Conservation (phyloP, 768 basidiomycete species). For the Auriscalpium microsporum region DNA sequence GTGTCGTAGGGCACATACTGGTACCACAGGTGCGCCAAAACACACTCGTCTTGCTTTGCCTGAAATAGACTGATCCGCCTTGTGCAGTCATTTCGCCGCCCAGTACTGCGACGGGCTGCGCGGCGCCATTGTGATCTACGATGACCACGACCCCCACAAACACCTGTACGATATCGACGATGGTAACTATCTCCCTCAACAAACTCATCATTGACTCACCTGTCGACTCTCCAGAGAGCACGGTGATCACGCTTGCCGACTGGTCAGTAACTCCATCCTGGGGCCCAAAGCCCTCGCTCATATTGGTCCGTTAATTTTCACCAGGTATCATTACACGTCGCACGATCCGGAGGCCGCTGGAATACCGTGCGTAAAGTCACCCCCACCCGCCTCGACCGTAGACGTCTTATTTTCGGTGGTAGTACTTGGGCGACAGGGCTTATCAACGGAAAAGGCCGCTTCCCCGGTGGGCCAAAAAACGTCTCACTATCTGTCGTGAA, state of each 20-base stretch:
- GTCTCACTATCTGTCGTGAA: constrained; percentile 11
- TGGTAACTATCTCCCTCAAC: constrained; percentile 11
- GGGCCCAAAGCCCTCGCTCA: background rate
- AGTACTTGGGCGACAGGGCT: constrained; percentile 27
- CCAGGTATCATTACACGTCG: constrained; percentile 13
- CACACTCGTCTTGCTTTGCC: no score
- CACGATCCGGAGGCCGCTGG: background rate
- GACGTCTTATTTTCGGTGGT: no score
- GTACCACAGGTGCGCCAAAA: constrained; percentile 25
- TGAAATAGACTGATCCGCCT: no score
- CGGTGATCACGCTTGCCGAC: constrained; percentile 40
- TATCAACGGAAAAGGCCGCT: constrained; percentile 45
- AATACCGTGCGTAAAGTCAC: background rate
- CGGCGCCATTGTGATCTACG: constrained; percentile 27
- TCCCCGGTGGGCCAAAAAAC: constrained; percentile 10
- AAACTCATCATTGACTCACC: background rate
- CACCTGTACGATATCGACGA: constrained; percentile 25
- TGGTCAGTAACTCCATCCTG: constrained; percentile 29
- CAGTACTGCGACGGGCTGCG: constrained; percentile 39
- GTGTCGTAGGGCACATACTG: constrained; percentile 22
- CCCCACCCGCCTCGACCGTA: no score
- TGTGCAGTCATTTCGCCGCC: constrained; percentile 28
- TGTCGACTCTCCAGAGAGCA: constrained; percentile 25
- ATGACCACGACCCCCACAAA: constrained; percentile 22
- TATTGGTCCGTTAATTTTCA: background rate